Evolutionary conservation across 805 yeast genomes (phyloP), one percentile per base, ranked within the genome.

Genomic region (Yamadazyma philogaea): DNA sequence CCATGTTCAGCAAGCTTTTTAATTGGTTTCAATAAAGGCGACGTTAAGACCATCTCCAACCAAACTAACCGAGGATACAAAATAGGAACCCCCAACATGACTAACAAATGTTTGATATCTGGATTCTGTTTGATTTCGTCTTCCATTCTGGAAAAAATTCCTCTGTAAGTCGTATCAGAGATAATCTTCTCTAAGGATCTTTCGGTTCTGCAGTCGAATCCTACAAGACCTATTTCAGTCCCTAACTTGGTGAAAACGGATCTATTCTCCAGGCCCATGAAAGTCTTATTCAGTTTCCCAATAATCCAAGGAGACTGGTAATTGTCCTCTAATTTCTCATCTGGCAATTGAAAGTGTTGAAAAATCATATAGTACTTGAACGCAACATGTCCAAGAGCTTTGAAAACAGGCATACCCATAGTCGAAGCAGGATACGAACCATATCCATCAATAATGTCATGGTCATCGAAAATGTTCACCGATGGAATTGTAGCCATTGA

Each of bases 361-460:
- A 91, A 91, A 16, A 93, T 62, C 85, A 89, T 76, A 63, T 93
- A 91, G 64, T 84, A 90, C 56, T 81, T 81, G 69, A 79, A 87
- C 1, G 98, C 96, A 10, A 78, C 64, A 46, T 75, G 74, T 7
- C 98, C 98, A 24, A 91, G 75, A 10, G 82, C 78, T 43, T 63
- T 59, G 59, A 91, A 87, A 7, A 87, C 76, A 1, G 79, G 81
- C 30, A 80, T 77, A 2, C 54, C 53, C 96, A 88, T 89, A 26
- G 96, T 87, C 1, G 62, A 43, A 50, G 88, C 85, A 37, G 74
- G 71, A 61, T 91, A 91, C 0, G 96, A 86, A 2, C 98, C 99
- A 64, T 80, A 91, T 2, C 98, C 99, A 59, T 91, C 99, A 51
- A 93, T 90, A 40, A 91, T 87, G 61, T 93, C 98, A 64, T 91